Conservation (phyloP, 2,329 filamentous ascomycete genomes). For the Ophidiomyces ophidiicola region DNA sequence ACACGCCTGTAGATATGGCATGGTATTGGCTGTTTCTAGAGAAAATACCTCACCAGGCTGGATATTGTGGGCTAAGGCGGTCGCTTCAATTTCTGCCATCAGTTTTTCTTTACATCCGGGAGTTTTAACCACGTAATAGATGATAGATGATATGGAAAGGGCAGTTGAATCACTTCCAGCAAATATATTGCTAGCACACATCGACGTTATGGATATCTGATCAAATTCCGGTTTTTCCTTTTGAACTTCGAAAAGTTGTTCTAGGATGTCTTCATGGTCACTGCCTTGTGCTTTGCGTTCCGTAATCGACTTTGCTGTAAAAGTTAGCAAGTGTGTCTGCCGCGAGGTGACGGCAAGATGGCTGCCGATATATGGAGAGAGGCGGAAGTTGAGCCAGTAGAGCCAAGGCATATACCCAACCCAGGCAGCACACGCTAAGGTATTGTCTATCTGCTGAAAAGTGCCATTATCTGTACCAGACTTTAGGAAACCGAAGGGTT, state of each 20-base stretch:
- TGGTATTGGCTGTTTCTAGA: conserved; percentile 50
- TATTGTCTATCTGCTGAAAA: neutral
- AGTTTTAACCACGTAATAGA: conserved; percentile 1
- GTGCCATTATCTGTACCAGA: conserved; percentile 8
- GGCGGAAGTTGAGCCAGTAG: neutral
- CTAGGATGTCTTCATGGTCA: neutral
- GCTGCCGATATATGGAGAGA: neutral
- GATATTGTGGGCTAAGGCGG: conserved; percentile 46
- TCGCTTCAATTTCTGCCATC: neutral
- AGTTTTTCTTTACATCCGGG: neutral
- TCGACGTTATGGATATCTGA: neutral
- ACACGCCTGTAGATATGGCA: conserved; percentile 65
- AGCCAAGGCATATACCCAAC: neutral
- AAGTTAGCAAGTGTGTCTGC: neutral
- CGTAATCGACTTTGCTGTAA: neutral
- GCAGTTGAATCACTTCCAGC: conserved; percentile 4
- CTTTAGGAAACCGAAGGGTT: conserved; percentile 19
- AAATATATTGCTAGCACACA: conserved; percentile 2
- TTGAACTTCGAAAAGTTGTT: neutral
- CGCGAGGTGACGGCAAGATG: neutral
- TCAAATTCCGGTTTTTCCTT: neutral
- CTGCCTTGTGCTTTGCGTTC: neutral
- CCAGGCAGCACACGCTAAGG: neutral
- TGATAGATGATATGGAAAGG: neutral
- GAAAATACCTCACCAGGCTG: conserved; percentile 1